Percentiles rank a stretch among this genome's conserved stretches.
Conservation (phyloP, 2,329 filamentous ascomycete species). For the Diplodia seriata region DNA sequence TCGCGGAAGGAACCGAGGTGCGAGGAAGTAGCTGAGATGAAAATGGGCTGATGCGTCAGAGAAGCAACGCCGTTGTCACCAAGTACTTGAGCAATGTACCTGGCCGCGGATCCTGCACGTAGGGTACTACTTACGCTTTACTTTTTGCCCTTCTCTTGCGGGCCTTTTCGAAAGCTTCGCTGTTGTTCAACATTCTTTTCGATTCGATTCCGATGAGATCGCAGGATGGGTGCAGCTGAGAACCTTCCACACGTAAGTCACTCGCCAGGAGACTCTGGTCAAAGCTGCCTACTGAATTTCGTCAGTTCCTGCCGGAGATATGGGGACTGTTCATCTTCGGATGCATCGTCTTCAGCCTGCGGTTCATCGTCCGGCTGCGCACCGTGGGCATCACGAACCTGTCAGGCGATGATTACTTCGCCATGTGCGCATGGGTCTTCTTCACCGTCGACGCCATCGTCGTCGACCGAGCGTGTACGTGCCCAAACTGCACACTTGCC, state of each 20-base stretch:
- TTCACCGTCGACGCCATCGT: constrained; percentile 9
- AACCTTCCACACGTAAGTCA: not conserved
- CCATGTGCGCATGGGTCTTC: constrained; percentile 37
- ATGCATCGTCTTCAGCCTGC: constrained; percentile 31
- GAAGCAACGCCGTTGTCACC: not conserved
- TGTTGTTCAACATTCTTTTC: not conserved
- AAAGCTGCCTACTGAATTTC: not conserved
- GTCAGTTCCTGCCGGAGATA: constrained; percentile 18
- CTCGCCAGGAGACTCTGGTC: not conserved
- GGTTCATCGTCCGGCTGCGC: constrained; percentile 49
- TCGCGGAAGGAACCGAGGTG: not conserved
- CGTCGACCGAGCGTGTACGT: constrained; percentile 5
- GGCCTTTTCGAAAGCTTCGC: not conserved
- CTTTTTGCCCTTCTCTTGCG: not conserved
- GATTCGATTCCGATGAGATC: too few relatives aligned
- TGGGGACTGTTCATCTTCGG: constrained; percentile 12
- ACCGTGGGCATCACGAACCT: constrained; percentile 49
- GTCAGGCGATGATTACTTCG: constrained; percentile 51
- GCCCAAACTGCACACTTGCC: not conserved
- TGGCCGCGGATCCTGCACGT: not conserved
- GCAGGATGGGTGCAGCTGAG: constrained; percentile 9
- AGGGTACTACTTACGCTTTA: not conserved
- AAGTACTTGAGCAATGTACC: not conserved
- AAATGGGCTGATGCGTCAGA: not conserved
- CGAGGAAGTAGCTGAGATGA: not conserved